Evolutionary conservation across 805 yeast genomes (phyloP).

Genomic region (Debaryomyces prosopidis): DNA sequence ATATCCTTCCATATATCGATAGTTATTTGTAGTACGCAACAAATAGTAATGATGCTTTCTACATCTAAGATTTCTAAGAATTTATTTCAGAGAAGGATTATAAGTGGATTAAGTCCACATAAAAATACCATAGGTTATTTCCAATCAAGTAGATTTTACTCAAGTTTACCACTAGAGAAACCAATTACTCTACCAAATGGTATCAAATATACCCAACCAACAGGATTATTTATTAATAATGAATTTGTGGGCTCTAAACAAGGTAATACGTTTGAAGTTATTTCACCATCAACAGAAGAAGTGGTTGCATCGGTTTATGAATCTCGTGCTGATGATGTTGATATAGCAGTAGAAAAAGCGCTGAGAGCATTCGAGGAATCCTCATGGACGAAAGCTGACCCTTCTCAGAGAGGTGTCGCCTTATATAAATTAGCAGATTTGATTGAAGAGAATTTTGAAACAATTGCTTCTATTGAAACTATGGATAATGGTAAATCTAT

Average conservation of each 20-base stretch:
- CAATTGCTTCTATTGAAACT: slow-evolving; percentile 58
- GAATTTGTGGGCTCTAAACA: slow-evolving; percentile 44
- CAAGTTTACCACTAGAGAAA: background rate
- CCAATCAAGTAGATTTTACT: background rate
- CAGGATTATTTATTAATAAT: slow-evolving; percentile 53
- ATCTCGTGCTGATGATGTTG: slow-evolving; percentile 53
- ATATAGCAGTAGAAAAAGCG: slow-evolving; percentile 55
- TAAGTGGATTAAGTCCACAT: background rate
- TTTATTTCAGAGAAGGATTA: background rate
- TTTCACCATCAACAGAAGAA: slow-evolving; percentile 57
- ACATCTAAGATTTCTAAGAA: background rate
- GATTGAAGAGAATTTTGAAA: slow-evolving; percentile 48
- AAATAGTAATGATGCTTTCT: background rate
- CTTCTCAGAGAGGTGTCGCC: slow-evolving; percentile 46
- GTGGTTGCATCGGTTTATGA: slow-evolving; percentile 51
- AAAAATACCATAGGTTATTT: background rate
- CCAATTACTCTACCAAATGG: slow-evolving; percentile 31
- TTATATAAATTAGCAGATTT: slow-evolving; percentile 52
- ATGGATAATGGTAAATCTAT: slow-evolving; percentile 58
- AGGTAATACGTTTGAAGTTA: slow-evolving; percentile 40
- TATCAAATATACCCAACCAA: slow-evolving; percentile 29
- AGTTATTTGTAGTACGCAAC: too few species aligned
- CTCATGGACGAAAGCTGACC: slow-evolving; percentile 49
- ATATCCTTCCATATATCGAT: too few species aligned
- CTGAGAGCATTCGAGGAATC: slow-evolving; percentile 43